Conservation (phyloP, 2,329 filamentous ascomycete species). For the Trichophyton benhamiae region DNA sequence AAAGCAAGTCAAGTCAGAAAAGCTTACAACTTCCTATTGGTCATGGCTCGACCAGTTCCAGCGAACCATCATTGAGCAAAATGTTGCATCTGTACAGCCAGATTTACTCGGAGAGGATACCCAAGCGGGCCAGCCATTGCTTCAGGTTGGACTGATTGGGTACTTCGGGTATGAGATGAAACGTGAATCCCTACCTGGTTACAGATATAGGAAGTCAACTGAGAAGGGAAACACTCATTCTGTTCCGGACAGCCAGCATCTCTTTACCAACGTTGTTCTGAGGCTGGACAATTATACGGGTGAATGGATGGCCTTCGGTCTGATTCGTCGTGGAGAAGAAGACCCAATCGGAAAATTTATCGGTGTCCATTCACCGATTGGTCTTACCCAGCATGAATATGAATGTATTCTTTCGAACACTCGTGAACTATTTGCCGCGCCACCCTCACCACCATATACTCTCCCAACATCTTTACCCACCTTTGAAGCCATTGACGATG, state of each 20-base stretch:
- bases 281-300: conserved; percentile 12
- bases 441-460: conserved; percentile 1
- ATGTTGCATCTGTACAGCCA: conserved; percentile 8
- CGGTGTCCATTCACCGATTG: conserved; percentile 17
- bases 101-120: conserved; percentile 8
- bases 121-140: conserved; percentile 11
- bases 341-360: conserved; percentile 37
- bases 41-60: conserved; percentile 12
- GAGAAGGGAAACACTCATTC: not conserved
- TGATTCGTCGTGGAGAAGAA: conserved; percentile 21
- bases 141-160: conserved; percentile 12
- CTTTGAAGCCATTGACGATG: conserved; percentile 16
- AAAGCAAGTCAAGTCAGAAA: conserved; percentile 5
- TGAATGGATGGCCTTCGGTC: conserved; percentile 11
- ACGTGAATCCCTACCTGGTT: conserved; percentile 12
- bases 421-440: conserved; percentile 5
- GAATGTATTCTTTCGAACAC: conserved; percentile 3
- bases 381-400: conserved; percentile 9
- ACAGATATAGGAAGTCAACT: conserved; percentile 1
- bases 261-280: conserved; percentile 10
- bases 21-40: conserved; percentile 9
- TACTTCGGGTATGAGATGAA: conserved; percentile 13
- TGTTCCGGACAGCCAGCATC: conserved; percentile 10
- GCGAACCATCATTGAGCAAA: conserved; percentile 5
- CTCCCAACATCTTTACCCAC: conserved; percentile 7